Evolutionary conservation across 2,329 filamentous ascomycete species (phyloP).

Genomic region (Diaporthe sp.): DNA sequence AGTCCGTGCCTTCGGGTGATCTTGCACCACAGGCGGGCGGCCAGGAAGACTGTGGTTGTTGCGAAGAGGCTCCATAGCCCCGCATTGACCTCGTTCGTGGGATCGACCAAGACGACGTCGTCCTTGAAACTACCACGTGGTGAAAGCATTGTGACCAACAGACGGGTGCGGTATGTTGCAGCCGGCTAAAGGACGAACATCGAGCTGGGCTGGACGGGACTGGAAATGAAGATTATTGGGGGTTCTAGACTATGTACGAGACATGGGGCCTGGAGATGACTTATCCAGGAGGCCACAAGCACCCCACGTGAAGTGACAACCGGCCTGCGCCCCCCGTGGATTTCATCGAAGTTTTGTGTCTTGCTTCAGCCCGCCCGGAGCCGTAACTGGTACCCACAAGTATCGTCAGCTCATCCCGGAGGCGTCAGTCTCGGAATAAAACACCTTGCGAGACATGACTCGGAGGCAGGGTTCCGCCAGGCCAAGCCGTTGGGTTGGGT

Average conservation of each 20-base stretch:
- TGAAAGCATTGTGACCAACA: slow-evolving; percentile 12
- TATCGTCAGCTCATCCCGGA: slow-evolving; percentile 28
- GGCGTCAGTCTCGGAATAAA: slow-evolving; percentile 31
- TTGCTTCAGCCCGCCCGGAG: slow-evolving; percentile 27
- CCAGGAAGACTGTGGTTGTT: slow-evolving; percentile 27
- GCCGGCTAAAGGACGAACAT: slow-evolving; percentile 17
- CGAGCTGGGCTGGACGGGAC: not conserved
- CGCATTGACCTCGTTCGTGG: slow-evolving; percentile 27
- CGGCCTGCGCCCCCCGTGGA: slow-evolving; percentile 24
- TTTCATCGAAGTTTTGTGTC: slow-evolving; percentile 33
- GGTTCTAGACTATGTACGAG: slow-evolving; percentile 18
- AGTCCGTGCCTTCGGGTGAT: slow-evolving; percentile 30
- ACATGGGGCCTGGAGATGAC: slow-evolving; percentile 26
- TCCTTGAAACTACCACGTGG: slow-evolving; percentile 20
- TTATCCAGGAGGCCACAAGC: slow-evolving; percentile 21
- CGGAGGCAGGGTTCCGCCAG: slow-evolving; percentile 29
- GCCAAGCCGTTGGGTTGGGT: slow-evolving; percentile 24
- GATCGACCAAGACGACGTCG: slow-evolving; percentile 15
- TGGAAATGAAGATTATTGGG: slow-evolving; percentile 3
- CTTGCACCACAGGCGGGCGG: slow-evolving; percentile 35
- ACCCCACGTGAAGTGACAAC: not conserved
- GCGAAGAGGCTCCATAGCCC: slow-evolving; percentile 31
- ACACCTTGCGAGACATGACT: slow-evolving; percentile 33
- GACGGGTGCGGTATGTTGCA: not conserved
- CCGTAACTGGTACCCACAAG: slow-evolving; percentile 27